Conservation (phyloP, 306 rosid genomes). For the Senna siamea region DNA sequence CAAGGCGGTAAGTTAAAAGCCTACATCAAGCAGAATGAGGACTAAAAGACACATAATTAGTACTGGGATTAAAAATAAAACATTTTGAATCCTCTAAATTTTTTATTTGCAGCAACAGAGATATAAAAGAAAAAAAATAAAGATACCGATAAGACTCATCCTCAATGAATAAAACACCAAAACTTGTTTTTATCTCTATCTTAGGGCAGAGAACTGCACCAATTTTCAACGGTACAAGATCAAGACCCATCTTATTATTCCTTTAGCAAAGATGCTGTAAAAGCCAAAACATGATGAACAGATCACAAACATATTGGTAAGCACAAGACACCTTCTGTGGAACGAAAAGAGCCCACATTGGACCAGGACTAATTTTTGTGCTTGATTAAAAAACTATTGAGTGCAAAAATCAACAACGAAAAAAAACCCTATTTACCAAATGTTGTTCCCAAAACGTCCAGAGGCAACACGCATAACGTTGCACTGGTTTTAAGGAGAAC, state of each 20-base stretch:
- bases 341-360: neutral
- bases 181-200: no score
- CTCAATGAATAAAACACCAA: no score
- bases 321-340: neutral
- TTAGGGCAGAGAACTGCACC: no score
- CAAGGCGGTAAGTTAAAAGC: neutral
- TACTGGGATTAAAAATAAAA: no score
- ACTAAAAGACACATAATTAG: neutral
- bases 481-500: conserved; percentile 75
- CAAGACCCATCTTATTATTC: neutral
- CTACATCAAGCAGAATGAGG: neutral
- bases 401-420: no score
- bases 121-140: no score
- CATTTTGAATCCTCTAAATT: no score
- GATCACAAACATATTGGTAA: neutral
- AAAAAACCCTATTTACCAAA: neutral
- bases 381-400: no score
- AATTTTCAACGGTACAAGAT: no score
- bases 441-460: conserved; percentile 80
- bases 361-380: neutral
- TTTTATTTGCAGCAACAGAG: no score
- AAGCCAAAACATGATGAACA: neutral
- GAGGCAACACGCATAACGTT: conserved; percentile 46
- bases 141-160: no score
- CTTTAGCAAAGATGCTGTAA: neutral